phyloP scores from a whole-genome alignment of 345 rosid species.

The Eucalyptus brandiana region DNA sequence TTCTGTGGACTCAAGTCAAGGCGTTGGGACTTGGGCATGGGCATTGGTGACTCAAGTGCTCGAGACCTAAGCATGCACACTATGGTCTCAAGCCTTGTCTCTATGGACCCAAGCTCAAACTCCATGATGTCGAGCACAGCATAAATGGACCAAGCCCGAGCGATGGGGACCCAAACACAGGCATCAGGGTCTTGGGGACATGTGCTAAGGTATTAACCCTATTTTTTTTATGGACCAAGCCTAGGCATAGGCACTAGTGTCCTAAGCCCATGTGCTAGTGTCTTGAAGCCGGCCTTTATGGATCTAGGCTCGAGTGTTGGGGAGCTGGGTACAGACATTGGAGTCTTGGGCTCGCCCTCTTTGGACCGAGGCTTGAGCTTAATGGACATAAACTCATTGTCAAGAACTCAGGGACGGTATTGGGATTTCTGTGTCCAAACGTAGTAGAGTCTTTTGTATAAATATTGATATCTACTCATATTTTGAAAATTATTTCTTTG shows the following conservation, averaged over 20 bases:
- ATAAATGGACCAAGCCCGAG: fast-evolving
- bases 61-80: not conserved
- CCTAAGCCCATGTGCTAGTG: not conserved
- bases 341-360: not conserved
- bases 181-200: not conserved
- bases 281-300: not conserved
- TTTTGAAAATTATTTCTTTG: too few species aligned
- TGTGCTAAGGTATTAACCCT: not conserved
- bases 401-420: not conserved
- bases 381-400: not conserved
- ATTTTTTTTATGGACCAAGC: not conserved
- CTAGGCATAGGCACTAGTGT: not conserved
- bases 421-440: not conserved
- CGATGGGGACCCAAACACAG: not conserved
- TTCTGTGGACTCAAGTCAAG: not conserved
- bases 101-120: not conserved
- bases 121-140: not conserved
- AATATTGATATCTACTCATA: too few species aligned
- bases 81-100: not conserved
- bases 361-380: not conserved
- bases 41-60: not conserved
- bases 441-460: too few species aligned
- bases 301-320: not conserved
- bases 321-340: fast-evolving
- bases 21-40: not conserved